phyloP scores from a whole-genome alignment of 192 early-diverging fungal genomes.

The Bifiguratus adelaidae region DNA sequence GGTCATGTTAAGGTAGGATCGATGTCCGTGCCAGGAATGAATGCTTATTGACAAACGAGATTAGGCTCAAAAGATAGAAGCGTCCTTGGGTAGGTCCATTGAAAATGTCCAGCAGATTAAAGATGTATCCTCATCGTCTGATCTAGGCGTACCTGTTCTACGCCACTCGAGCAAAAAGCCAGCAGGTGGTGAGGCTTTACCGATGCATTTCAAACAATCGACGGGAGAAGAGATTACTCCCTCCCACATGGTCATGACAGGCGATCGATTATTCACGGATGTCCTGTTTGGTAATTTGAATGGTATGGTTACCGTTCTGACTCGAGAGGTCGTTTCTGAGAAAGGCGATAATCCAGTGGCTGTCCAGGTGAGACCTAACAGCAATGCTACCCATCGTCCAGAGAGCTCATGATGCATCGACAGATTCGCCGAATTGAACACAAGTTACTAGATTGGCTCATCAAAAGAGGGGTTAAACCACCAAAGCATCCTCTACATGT shows the following conservation, averaged over 20 bases:
- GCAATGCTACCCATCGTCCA: background rate
- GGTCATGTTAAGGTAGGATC: too few species aligned
- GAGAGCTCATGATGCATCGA: background rate
- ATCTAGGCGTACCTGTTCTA: slow-evolving; percentile 42
- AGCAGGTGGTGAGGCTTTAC: slow-evolving; percentile 49
- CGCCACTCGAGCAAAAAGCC: slow-evolving; percentile 63
- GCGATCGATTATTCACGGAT: slow-evolving; percentile 84
- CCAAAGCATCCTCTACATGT: background rate
- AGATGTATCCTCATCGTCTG: background rate
- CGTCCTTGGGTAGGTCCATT: slow-evolving; percentile 22
- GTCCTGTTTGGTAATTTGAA: slow-evolving; percentile 71
- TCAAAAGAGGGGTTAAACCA: background rate
- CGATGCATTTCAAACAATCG: slow-evolving; percentile 29
- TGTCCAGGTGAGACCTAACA: slow-evolving; percentile 16
- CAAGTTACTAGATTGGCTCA: background rate
- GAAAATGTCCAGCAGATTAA: background rate
- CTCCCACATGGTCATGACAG: slow-evolving; percentile 59
- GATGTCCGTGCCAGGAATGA: too few species aligned
- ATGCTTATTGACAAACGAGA: too few species aligned
- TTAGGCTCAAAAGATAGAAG: slow-evolving; percentile 30
- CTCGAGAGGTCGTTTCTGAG: slow-evolving; percentile 51
- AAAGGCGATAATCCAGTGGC: slow-evolving; percentile 75
- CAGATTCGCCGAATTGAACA: slow-evolving; percentile 4
- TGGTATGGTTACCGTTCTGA: slow-evolving; percentile 65
- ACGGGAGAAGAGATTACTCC: slow-evolving; percentile 22